Percentiles rank a stretch among this genome's conserved stretches.
These are phyloP conservation scores for Trichosporon faecale DNA, from an alignment of 1,284 basidiomycete genomes.

Conservation along the genomic window DNA sequence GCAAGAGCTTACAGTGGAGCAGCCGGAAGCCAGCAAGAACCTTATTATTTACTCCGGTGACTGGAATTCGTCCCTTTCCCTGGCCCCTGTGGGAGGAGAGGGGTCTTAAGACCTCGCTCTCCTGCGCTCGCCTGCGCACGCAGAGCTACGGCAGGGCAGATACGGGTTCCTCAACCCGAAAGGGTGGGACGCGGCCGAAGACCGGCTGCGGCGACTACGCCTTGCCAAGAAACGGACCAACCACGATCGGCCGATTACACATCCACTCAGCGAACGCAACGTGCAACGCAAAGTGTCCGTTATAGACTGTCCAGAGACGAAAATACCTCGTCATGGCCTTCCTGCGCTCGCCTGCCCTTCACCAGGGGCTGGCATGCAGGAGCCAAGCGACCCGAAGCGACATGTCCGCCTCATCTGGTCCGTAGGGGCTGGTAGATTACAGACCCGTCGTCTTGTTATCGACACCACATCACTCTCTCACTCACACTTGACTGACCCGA, in stretches of 20 bases:
- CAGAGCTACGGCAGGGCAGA: too few relatives aligned
- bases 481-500: background rate
- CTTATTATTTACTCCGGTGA: background rate
- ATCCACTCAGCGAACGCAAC: background rate
- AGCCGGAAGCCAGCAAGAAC: background rate
- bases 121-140: background rate
- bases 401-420: background rate
- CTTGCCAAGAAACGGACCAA: background rate
- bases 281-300: background rate
- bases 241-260: constrained; percentile 1
- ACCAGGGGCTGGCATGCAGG: background rate
- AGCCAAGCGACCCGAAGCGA: background rate
- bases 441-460: background rate
- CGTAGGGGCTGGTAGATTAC: background rate
- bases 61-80: background rate
- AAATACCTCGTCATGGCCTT: background rate
- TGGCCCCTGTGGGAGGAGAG: background rate
- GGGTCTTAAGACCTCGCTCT: background rate
- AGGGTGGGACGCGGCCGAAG: constrained; percentile 3
- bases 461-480: background rate
- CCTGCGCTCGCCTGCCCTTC: background rate
- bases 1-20: background rate
- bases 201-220: background rate
- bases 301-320: background rate
- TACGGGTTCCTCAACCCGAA: constrained; percentile 1